These are phyloP conservation scores for Astrocystis sublimbata DNA, from an alignment of 495 filamentous ascomycete genomes.

Conservation along the genomic window DNA sequence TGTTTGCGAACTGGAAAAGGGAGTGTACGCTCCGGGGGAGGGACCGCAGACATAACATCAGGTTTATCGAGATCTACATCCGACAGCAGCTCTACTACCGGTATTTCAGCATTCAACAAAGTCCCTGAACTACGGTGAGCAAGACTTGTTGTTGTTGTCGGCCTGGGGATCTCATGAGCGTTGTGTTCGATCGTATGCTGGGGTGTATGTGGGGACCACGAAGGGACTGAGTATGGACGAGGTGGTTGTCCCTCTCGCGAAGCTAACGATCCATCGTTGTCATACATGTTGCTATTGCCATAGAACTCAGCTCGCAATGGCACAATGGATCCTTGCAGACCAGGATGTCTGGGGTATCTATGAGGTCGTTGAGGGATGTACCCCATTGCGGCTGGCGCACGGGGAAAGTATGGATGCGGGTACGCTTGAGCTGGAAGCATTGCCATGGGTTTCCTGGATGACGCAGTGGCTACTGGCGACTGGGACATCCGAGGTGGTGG, in stretches of 20 bases:
- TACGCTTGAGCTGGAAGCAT: not conserved
- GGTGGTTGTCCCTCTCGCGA: not conserved
- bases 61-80: too few relatives aligned
- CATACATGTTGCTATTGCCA: not conserved
- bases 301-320: conserved; percentile 5
- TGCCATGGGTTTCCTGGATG: not conserved
- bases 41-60: too few relatives aligned
- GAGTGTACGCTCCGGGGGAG: not conserved
- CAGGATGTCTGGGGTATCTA: not conserved
- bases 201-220: not conserved
- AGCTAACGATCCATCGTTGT: not conserved
- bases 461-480: not conserved
- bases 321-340: conserved; percentile 6
- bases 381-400: not conserved
- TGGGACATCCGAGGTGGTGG: not conserved
- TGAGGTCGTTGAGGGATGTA: not conserved
- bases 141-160: not conserved
- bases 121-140: not conserved
- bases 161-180: not conserved
- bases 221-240: conserved; percentile 7
- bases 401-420: not conserved
- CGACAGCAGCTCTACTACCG: too few relatives aligned
- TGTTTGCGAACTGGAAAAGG: not conserved
- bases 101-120: too few relatives aligned
- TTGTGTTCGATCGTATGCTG: not conserved